A percentile compares a stretch with the other conserved stretches of the same genome.
phyloP scores from a whole-genome alignment of 352 stramenopile genomes.

The Phytophthora europaea region DNA sequence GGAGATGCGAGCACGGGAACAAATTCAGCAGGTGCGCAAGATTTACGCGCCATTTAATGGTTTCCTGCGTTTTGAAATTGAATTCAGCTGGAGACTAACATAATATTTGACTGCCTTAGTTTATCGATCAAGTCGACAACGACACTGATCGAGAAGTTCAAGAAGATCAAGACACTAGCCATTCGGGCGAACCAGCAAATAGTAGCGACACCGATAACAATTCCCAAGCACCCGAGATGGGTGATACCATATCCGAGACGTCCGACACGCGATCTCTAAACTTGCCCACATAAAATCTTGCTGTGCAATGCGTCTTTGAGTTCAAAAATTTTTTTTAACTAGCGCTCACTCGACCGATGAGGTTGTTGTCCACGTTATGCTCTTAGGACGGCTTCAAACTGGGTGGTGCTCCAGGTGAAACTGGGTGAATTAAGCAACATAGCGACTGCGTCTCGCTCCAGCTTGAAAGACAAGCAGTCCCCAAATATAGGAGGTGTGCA shows the following conservation, averaged over 20 bases:
- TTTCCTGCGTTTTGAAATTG: not conserved
- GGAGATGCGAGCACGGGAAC: conserved; percentile 39
- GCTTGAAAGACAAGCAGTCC: not conserved
- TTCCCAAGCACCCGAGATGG: not conserved
- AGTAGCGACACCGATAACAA: conserved; percentile 1
- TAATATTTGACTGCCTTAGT: conserved; percentile 13
- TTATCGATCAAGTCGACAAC: conserved; percentile 26
- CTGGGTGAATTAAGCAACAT: too few relatives aligned
- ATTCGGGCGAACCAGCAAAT: conserved; percentile 6
- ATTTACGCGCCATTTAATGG: too few relatives aligned
- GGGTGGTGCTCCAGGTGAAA: too few relatives aligned
- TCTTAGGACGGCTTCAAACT: too few relatives aligned
- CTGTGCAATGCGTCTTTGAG: conserved; percentile 1
- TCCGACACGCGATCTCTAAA: conserved; percentile 15
- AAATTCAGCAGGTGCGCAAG: conserved; percentile 46
- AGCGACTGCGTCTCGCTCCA: too few relatives aligned
- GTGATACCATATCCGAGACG: not conserved
- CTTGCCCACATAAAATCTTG: conserved; percentile 25
- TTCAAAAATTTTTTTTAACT: too few relatives aligned
- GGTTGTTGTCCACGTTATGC: too few relatives aligned
- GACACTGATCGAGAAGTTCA: conserved; percentile 1
- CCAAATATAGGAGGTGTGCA: conserved; percentile 23
- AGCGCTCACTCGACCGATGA: too few relatives aligned
- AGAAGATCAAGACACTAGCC: conserved; percentile 3
- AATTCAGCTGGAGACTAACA: not conserved